phyloP scores from a whole-genome alignment of 2,329 filamentous ascomycete species.

The Diaporthe humulicola region DNA sequence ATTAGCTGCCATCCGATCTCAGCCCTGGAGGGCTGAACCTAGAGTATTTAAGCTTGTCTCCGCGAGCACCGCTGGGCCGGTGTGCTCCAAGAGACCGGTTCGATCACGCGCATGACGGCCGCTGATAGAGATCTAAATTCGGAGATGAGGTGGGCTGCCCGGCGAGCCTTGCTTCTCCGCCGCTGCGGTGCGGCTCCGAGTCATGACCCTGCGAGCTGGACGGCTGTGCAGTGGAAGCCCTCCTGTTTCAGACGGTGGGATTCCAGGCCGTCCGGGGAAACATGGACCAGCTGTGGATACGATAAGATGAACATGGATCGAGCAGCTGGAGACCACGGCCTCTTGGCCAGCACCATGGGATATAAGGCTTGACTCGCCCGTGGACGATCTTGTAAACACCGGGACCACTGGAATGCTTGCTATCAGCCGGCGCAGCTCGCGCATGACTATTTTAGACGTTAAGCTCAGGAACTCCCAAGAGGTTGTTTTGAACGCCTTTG shows the following conservation, averaged over 20 bases:
- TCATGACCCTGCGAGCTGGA: conserved; percentile 15
- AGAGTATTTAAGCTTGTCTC: conserved; percentile 22
- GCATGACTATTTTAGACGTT: conserved; percentile 21
- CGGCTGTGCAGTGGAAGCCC: conserved; percentile 28
- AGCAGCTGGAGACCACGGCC: conserved; percentile 15
- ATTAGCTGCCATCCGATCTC: conserved; percentile 9
- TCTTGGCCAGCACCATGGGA: conserved; percentile 3
- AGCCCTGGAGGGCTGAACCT: conserved; percentile 29
- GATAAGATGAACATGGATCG: conserved; percentile 32
- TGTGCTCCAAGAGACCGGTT: conserved; percentile 14
- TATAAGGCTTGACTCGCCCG: conserved; percentile 16
- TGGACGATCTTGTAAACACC: conserved; percentile 12
- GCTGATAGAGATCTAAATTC: conserved; percentile 16
- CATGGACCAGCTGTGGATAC: conserved; percentile 20
- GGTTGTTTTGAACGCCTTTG: background rate
- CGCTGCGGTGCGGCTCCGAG: conserved; percentile 26
- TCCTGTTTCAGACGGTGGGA: conserved; percentile 29
- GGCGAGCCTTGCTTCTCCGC: conserved; percentile 20
- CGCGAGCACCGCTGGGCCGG: background rate
- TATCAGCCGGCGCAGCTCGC: background rate
- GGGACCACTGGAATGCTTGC: conserved; percentile 1
- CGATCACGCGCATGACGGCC: background rate
- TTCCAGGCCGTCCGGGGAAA: conserved; percentile 23
- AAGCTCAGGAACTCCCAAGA: conserved; percentile 29
- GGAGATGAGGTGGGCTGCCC: conserved; percentile 22